Base-by-base conservation (phyloP, 2,329 filamentous ascomycete genomes). In the Ophiostoma triangulosporum region DNA sequence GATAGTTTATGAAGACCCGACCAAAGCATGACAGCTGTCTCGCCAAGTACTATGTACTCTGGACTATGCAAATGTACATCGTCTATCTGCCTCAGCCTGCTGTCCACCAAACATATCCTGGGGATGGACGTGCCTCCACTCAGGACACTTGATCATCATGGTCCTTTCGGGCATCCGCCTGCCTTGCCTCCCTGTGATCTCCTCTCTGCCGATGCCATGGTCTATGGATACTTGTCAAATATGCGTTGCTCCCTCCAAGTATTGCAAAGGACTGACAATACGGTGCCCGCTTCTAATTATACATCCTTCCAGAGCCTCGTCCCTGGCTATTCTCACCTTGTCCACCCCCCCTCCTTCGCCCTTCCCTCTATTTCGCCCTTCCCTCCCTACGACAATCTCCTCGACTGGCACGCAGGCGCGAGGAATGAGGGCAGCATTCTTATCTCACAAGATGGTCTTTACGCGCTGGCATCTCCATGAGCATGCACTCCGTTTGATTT, bases 371-470 rank as follows among this genome's bases (percentile, higher is more conserved):
- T 40, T 24, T 51, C 40, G 24, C 45, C 45, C 35, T 14, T 26
- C 45, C 56, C 51, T 60, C 53, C 54, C 54, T 60, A 54, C 48
- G 15, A 38, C 51, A 52, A 55, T 54, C 51, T 55, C 53, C 51
- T 32, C 26, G 33, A 56, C 51, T 57, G 56, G 56, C 31, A 55
- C 53, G 56, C 24, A 54, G 52, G 52, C 50, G 48, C 52, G 33
- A 56, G 56, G 56, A 57, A 57, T 57, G 56, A 48, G 32, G 52
- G 26, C 51, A 50, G 40, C 54, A 57, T 54, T 52, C 53, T 55
- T 55, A 29, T 32, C 17, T 14, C 43, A 29, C 38, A 50, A 52
- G 32, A 26, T 52, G 31, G 54, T 24, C 35, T 48, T 48, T 51
- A 54, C 56, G 54, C 54, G 56, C 56, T 56, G 54, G 49, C 56